A percentile compares a stretch with the other conserved stretches of the same genome.
Conservation (phyloP, 1,139 yeast species). For the Yamadazyma aaseri region DNA sequence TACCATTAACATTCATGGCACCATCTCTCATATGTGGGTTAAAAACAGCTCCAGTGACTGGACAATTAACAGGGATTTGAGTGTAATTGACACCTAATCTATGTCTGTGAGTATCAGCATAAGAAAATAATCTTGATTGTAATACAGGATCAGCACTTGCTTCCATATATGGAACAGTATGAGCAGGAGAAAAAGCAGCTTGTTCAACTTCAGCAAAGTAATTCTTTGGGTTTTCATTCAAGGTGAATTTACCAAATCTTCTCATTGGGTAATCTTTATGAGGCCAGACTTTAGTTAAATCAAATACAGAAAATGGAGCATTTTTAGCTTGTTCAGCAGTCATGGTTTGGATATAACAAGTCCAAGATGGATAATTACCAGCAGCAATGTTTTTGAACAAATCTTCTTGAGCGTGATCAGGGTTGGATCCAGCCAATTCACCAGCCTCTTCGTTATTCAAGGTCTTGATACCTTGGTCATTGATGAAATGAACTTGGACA, state of each 20-base stretch:
- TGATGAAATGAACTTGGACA: constrained; percentile 61
- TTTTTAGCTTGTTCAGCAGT: constrained; percentile 61
- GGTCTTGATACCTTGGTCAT: constrained; percentile 61
- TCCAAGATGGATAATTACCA: constrained; percentile 64
- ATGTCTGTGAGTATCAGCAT: constrained; percentile 76
- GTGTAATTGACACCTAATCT: constrained; percentile 67
- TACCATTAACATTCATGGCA: constrained; percentile 77
- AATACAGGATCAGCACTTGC: constrained; percentile 86
- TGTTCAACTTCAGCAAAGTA: constrained; percentile 83
- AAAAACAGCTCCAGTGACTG: constrained; percentile 45
- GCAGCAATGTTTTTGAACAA: constrained; percentile 59
- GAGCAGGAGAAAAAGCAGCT: constrained; percentile 80
- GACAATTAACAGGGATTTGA: constrained; percentile 75
- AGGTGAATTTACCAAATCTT: constrained; percentile 65
- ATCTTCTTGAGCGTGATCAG: constrained; percentile 65
- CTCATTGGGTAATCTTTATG: constrained; percentile 74
- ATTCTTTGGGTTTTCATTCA: constrained; percentile 73
- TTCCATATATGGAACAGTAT: constrained; percentile 81
- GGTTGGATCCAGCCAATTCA: constrained; percentile 56
- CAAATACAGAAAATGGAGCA: constrained; percentile 64
- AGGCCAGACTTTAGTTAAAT: constrained; percentile 79
- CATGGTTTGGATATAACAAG: constrained; percentile 66
- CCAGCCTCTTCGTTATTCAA: constrained; percentile 59
- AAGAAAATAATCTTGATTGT: constrained; percentile 81
- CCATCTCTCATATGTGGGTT: constrained; percentile 85